These are phyloP conservation scores for Curvularia spicifera DNA, from an alignment of 2,329 filamentous ascomycete species.

Conservation along the genomic window DNA sequence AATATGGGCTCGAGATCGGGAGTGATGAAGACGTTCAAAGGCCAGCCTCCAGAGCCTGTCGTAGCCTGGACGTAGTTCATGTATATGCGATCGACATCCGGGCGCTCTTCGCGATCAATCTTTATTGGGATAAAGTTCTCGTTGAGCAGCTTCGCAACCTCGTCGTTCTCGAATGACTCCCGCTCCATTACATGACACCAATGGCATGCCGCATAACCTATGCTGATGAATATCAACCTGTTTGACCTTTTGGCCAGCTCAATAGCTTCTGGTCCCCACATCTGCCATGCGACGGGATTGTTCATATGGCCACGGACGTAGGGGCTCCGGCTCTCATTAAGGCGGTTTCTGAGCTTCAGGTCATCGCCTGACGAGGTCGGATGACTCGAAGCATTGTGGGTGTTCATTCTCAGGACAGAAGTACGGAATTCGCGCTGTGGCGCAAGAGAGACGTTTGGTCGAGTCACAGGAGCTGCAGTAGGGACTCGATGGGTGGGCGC, in stretches of 20 bases:
- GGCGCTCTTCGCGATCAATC: conserved; percentile 90
- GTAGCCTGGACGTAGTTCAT: conserved; percentile 98
- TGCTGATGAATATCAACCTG: conserved; percentile 88
- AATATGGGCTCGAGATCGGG: conserved; percentile 93
- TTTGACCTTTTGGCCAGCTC: conserved; percentile 80
- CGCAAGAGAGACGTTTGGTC: conserved; percentile 22
- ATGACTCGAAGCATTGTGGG: conserved; percentile 26
- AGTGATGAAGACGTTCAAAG: conserved; percentile 94
- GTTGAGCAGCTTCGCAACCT: conserved; percentile 84
- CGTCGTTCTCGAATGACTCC: conserved; percentile 85
- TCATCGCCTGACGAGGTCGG: conserved; percentile 26
- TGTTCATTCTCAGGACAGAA: conserved; percentile 41
- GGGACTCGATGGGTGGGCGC: conserved; percentile 8
- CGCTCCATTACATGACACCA: conserved; percentile 90
- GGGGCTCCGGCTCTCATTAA: conserved; percentile 67
- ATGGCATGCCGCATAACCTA: conserved; percentile 94
- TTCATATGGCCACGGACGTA: conserved; percentile 76
- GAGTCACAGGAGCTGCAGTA: conserved; percentile 12
- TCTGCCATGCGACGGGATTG: conserved; percentile 91
- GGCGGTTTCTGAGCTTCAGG: conserved; percentile 60
- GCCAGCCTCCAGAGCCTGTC: conserved; percentile 89
- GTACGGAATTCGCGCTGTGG: conserved; percentile 36
- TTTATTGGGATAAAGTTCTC: conserved; percentile 88
- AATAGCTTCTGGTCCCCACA: conserved; percentile 79
- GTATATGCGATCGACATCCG: conserved; percentile 93